phyloP scores from a whole-genome alignment of 345 rosid genomes.

The Eucalyptus guilfoylei region DNA sequence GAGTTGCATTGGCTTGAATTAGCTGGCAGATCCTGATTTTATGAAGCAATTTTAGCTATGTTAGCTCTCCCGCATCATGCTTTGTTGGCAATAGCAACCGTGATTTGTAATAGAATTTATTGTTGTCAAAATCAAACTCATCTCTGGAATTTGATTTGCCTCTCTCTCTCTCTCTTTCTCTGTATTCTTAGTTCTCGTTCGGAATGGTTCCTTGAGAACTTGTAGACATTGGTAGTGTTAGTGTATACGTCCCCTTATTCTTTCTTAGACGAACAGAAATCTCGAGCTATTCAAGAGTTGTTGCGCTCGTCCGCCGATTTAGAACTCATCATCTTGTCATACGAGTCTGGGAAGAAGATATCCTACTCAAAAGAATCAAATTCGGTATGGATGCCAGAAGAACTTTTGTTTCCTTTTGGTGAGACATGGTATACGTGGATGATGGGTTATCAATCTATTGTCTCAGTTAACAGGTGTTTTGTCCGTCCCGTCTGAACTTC shows the following conservation, averaged over 20 bases:
- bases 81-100: background rate
- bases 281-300: background rate
- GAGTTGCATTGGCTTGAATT: background rate
- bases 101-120: background rate
- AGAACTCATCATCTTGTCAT: background rate
- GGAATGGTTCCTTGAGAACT: background rate
- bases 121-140: background rate
- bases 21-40: background rate
- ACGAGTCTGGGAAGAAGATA: background rate
- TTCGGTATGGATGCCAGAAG: background rate
- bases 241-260: background rate
- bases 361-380: background rate
- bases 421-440: background rate
- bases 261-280: background rate
- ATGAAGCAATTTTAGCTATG: background rate
- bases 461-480: background rate
- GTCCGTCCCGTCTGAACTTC: background rate
- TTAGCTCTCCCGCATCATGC: background rate
- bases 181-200: background rate
- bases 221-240: background rate
- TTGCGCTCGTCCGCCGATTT: background rate
- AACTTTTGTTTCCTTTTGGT: background rate
- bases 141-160: background rate
- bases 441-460: background rate
- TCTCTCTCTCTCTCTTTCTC: background rate